Evolutionary conservation across 1,284 basidiomycete genomes (phyloP), one percentile per base, ranked within the genome.

Genomic region (Psilocybe mexicana): DNA sequence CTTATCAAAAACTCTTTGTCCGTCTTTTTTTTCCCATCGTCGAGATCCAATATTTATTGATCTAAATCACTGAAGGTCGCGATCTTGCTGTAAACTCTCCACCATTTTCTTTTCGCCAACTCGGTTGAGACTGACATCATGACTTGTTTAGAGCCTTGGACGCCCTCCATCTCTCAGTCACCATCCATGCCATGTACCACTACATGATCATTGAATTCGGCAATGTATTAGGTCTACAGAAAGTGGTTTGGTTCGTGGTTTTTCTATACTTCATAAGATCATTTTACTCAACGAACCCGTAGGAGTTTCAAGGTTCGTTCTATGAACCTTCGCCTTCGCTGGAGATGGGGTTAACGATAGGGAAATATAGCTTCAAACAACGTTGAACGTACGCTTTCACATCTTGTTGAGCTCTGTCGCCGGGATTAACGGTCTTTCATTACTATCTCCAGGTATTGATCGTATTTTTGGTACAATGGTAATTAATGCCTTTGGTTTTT

Each of bases 401-500:
- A 18, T 18, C 18, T 12, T n/a, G 2, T 43, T 24, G 7, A 12
- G 18, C 26, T 30, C 18, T 18, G 11, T 18, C 2, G 18, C 30
- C 7, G n/a, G 30, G 35, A n/a, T 26, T 14, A 3, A 44, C 18
- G 28, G 24, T 25, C 18, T 18, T 18, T 18, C 18, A 18, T 43
- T 5, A 23, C 12, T 12, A 38, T 48, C 8, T 35, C 36, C 60
- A 73, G 64, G 64, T 72, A 28, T 52, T 69, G 1, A 67, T 71
- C 35, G 59, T 73, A 23, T 57, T 72, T 18, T 14, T 66, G 10
- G 71, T 73, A 1, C 71, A 72, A 55, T 65, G 62, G 69, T 71
- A 38, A 35, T 33, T 33, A 18, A 18, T 18, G 18, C 18, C 18
- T 33, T 33, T 57, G 23, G 36, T 44, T 18, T 18, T 11, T 33